Evolutionary conservation across 805 yeast genomes (phyloP).

Genomic region (Brettanomyces bruxellensis): DNA sequence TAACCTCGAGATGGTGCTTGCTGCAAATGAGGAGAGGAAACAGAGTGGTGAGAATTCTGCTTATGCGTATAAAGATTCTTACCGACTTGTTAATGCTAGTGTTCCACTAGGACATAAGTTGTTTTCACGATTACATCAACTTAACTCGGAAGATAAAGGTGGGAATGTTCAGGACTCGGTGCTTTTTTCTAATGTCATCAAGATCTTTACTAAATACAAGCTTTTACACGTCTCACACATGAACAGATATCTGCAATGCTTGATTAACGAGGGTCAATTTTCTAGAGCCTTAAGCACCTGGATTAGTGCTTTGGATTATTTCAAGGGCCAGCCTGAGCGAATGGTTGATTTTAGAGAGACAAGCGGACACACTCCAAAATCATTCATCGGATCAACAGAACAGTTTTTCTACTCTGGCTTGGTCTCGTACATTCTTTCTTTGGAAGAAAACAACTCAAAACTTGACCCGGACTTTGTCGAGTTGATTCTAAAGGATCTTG

Average conservation of each 20-base stretch:
- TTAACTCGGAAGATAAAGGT: slow-evolving; percentile 1
- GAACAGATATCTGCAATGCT: slow-evolving; percentile 13
- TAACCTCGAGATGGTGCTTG: slow-evolving; percentile 1
- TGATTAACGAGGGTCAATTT: slow-evolving; percentile 16
- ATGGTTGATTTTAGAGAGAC: not conserved
- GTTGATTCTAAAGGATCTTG: slow-evolving; percentile 7
- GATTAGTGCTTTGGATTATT: slow-evolving; percentile 20
- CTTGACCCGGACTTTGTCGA: slow-evolving; percentile 16
- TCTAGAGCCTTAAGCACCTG: slow-evolving; percentile 21
- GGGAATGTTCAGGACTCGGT: slow-evolving; percentile 14
- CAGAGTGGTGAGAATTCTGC: not conserved
- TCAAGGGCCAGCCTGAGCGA: slow-evolving; percentile 12
- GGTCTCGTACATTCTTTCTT: slow-evolving; percentile 12
- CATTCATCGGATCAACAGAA: slow-evolving; percentile 2
- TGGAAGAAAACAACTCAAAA: slow-evolving; percentile 7
- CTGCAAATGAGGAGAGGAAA: not conserved
- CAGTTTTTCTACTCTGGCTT: slow-evolving; percentile 11
- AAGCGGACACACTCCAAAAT: not conserved
- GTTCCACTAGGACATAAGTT: not conserved
- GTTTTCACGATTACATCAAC: slow-evolving; percentile 1
- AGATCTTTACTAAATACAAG: slow-evolving; percentile 9
- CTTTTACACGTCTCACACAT: slow-evolving; percentile 22
- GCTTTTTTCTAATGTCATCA: slow-evolving; percentile 14
- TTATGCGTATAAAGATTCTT: not conserved
- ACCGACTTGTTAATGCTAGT: not conserved